Evolutionary conservation across 2,329 filamentous ascomycete species (phyloP), one percentile per base, ranked within the genome.

Genomic region (Aspergillus unguis): DNA sequence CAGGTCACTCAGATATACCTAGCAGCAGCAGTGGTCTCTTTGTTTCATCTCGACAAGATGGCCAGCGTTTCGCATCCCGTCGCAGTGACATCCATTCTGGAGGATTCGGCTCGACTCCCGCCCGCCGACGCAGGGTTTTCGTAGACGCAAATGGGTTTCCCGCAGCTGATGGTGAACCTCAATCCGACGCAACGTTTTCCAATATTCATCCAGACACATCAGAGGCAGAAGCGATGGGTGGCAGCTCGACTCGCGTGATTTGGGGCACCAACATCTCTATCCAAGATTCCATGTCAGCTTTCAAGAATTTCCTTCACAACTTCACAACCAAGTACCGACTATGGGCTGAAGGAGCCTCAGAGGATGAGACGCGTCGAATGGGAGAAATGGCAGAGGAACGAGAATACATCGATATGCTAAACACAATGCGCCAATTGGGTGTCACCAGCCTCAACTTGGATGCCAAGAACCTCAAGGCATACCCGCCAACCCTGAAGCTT

Each of bases 231-330:
- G 83, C 81, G 1, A 82, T 96, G 37, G 92, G 91, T 36, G 94
- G 92, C 2, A 84, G 84, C 53, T 89, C 88, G 36, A 86, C 87
- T 51, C 85, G 87, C 61, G 84, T 95, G 53, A 92, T 99, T 58
- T 99, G 94, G 94, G 94, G 94, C 70, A 99, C 94, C 40, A 97
- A 95, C 36, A 89, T 99, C 45, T 96, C 92, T 4, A 87, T 99
- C 48, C 85, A 90, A 55, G 92, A 97, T 69, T 91, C 90, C 0
- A 88, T 95, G 71, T 83, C 85, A 47, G 80, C 86, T 0, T 95
- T 96, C 78, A 92, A 94, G 66, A 91, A 94, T 58, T 99, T 99
- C 65, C 77, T 99, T 28, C 84, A 85, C 67, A 95, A 95, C 69
- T 99, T 94, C 64, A 90, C 91, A 55, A 86, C 84, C 61, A 96